Base-by-base conservation (phyloP, 176 grass and related monocot species). In the Lolium rigidum region DNA sequence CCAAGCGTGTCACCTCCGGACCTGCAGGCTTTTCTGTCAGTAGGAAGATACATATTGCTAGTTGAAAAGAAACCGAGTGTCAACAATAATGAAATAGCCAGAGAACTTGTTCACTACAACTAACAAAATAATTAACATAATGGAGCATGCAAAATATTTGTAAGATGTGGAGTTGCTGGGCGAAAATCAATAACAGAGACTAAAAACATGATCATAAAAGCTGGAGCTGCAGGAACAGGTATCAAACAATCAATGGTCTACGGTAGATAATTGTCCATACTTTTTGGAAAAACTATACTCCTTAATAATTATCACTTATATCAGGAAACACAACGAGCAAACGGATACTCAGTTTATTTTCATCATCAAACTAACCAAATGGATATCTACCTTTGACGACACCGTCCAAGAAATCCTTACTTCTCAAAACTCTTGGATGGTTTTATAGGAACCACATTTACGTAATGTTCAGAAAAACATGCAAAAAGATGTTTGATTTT, bases 1-100 rank as follows among this genome's bases (percentile, higher is more conserved):
- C 93, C 73, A 98, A 86, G 10, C 92, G 84, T 54, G 93, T 88
- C 14, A 98, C 88, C 78, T 95, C 97, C 75, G 97, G 97, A 72
- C 97, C 97, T 98, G 88, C 31, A 80, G 10, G 15, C 5, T 79
- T 6, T 67, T 80, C 9, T 39, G 60, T 84, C 76, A 84, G 85
- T 43, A 69, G 43, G 12, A 22, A 46, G 11, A 69, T 70, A 73
- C 26, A 69, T 67, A 59, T 14, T 59, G 31, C 74, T 66, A 47
- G 2, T 20, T 13, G 41, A 58, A 73, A 7, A 41, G 9, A 83
- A 79, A 25, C 2, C 70, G 79, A 39, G 63, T 75, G 3, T 48
- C 37, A 3, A 89, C 39, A 80, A 3, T 83, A 62, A 78, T 79
- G 43, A 63, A 74, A 75, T 61, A 37, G 2, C 47, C 41, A 1